Percentiles rank a stretch among this genome's conserved stretches.
Conservation (phyloP, 1,284 basidiomycete species). For the Ganoderma leucocontextum region DNA sequence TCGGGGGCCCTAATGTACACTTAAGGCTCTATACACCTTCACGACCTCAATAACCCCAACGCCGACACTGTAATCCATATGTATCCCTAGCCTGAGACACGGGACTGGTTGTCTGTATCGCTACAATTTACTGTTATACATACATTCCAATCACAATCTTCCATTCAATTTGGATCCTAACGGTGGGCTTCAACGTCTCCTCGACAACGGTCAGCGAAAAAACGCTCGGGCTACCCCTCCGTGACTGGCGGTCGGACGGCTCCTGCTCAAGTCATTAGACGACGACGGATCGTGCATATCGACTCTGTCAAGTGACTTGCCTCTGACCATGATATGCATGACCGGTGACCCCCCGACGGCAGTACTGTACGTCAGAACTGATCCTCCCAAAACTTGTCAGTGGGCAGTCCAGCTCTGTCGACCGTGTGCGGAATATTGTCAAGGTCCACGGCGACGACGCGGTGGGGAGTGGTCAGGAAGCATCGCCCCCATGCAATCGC, state of each 20-base stretch:
- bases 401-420: not conserved
- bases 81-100: too few species aligned
- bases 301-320: not conserved
- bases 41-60: too few species aligned
- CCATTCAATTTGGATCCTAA: too few species aligned
- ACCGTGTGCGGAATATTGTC: not conserved
- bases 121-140: too few species aligned
- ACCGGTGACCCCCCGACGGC: not conserved
- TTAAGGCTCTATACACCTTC: too few species aligned
- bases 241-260: not conserved
- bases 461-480: not conserved
- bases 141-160: too few species aligned
- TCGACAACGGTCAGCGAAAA: not conserved
- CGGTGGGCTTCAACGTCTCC: too few species aligned
- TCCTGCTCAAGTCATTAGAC: not conserved
- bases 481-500: not conserved
- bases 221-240: not conserved
- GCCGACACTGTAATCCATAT: too few species aligned
- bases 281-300: not conserved
- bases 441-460: not conserved
- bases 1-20: too few species aligned
- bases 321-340: not conserved
- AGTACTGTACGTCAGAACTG: not conserved
- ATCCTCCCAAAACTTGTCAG: not conserved
- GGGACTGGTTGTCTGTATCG: too few species aligned